Evolutionary conservation across 108 stramenopile species (phyloP).

Genomic region (Nannochloropsis granulata): DNA sequence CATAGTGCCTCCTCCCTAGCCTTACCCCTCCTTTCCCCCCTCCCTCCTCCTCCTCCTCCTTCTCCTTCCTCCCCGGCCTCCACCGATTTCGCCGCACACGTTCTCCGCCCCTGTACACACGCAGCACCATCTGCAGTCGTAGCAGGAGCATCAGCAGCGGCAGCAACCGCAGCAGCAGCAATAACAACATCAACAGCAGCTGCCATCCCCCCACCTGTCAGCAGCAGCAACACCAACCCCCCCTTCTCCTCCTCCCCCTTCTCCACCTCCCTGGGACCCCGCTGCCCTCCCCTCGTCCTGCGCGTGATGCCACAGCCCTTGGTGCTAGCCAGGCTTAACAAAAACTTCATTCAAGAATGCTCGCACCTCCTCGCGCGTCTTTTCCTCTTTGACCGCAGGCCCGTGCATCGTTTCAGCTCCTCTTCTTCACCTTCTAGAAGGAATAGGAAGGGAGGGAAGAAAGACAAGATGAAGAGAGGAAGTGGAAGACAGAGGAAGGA

Average conservation of each 20-base stretch:
- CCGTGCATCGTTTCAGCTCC: background rate
- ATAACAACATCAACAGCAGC: no score
- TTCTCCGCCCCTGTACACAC: no score
- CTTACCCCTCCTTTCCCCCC: no score
- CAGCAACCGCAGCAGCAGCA: no score
- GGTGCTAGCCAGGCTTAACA: background rate
- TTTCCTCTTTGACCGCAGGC: background rate
- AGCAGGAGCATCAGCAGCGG: no score
- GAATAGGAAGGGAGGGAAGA: background rate
- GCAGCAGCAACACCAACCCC: background rate
- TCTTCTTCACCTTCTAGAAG: background rate
- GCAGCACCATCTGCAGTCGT: no score
- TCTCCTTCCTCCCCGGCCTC: no score
- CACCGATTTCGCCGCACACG: no score
- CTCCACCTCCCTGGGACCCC: background rate
- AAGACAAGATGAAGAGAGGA: background rate
- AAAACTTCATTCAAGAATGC: background rate
- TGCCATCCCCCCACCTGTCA: no score
- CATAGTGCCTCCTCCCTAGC: no score
- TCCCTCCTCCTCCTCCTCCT: no score
- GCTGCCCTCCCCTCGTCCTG: background rate
- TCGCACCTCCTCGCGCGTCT: background rate
- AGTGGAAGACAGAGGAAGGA: background rate
- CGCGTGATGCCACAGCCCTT: background rate
- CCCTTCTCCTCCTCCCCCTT: background rate